Base-by-base conservation (phyloP, 352 stramenopile species). In the Globisporangium acanthophoron region DNA sequence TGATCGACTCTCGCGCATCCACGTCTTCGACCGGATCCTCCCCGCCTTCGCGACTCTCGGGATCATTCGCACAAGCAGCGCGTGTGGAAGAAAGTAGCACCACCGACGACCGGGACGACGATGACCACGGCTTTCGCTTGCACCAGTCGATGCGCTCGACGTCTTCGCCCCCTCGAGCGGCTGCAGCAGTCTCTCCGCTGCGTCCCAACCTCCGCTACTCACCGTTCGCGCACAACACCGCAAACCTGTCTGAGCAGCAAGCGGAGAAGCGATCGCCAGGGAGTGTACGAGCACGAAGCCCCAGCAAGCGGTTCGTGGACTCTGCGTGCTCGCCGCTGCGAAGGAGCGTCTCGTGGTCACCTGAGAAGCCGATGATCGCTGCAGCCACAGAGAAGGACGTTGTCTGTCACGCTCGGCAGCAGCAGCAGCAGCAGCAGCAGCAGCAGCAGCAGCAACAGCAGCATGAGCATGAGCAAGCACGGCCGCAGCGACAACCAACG, bases 241-340 rank as follows among this genome's bases (percentile, higher is more conserved):
- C n/a, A 44, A 37, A 6, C 33, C 8, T 11, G 20, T 45, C 9
- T 39, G 35, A n/a, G 37, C 20, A 49, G 16, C 27, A 33, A 21
- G 29, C 52, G 5, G 16, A 18, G 13, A 12, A 21, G 12, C 31
- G 33, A 0, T 39, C 40, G 8, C 21, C 35, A 37, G 9, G 31
- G 39, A 9, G 31, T 29, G 21, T 24, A 11, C 13, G 27, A 40
- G 24, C 24, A 18, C 2, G 7, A 18, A 44, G 49, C 6, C 18
- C 31, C 40, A 37, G 51, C 51, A 56, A 66, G 44, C 51, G 52
- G 5, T 20, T 64, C 40, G 39, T 67, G 15, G 68, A 75, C 47
- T 68, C 65, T 3, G 68, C 61, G 13, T 72, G 68, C 24, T 75
- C 65, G 33, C 68, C 68, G 29, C 58, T 75, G 37, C 33, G 29